phyloP scores from a whole-genome alignment of 768 basidiomycete genomes.

The Leccinum aurantiacum region DNA sequence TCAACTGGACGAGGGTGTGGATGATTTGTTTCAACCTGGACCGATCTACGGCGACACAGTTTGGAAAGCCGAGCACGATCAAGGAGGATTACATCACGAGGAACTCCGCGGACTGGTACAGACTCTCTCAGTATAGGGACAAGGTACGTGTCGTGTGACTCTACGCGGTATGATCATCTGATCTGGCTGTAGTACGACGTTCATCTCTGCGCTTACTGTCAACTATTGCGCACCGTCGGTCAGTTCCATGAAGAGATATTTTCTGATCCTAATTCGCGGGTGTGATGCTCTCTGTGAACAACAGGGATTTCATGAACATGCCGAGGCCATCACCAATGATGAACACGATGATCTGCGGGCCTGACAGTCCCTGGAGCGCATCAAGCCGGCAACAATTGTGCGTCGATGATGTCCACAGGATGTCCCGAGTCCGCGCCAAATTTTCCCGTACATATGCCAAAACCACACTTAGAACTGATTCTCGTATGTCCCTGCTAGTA shows the following conservation, averaged over 20 bases:
- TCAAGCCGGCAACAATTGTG: too few species aligned
- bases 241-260: conserved; percentile 78
- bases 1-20: conserved; percentile 88
- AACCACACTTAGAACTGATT: too few species aligned
- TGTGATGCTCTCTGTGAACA: conserved; percentile 36
- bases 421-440: too few species aligned
- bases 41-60: conserved; percentile 82
- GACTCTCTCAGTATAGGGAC: conserved; percentile 60
- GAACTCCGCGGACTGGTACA: conserved; percentile 74
- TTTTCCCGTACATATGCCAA: too few species aligned
- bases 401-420: too few species aligned
- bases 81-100: conserved; percentile 82
- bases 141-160: conserved; percentile 37
- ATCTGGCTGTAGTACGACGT: conserved; percentile 58
- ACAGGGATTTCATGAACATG: conserved; percentile 48
- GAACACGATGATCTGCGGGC: too few species aligned
- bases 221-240: conserved; percentile 66
- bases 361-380: too few species aligned
- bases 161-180: not conserved
- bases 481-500: too few species aligned
- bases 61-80: conserved; percentile 87
- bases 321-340: conserved; percentile 29
- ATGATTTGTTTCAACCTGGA: conserved; percentile 90
- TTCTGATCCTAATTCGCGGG: conserved; percentile 64
- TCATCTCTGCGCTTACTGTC: conserved; percentile 72